Conservation (phyloP, 495 filamentous ascomycete species). For the Penicillium egyptiacum region DNA sequence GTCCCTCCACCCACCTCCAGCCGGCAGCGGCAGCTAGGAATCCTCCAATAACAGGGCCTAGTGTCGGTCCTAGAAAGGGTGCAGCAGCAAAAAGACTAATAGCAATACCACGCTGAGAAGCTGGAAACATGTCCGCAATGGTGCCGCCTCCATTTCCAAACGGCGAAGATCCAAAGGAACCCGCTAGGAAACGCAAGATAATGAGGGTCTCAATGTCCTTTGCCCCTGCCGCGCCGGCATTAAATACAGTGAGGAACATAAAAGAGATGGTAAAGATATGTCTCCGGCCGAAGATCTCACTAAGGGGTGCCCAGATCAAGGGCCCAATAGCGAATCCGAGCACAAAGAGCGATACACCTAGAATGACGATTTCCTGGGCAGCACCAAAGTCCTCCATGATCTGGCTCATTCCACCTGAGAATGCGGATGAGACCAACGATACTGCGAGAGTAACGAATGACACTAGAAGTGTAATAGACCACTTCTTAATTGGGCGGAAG, state of each 20-base stretch:
- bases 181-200: constrained; percentile 75
- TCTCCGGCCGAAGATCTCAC: constrained; percentile 71
- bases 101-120: constrained; percentile 62
- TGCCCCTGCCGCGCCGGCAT: constrained; percentile 60
- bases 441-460: constrained; percentile 71
- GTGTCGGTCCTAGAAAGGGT: constrained; percentile 66
- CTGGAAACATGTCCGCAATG: constrained; percentile 72
- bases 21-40: constrained; percentile 62
- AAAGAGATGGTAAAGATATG: constrained; percentile 65
- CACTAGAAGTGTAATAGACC: constrained; percentile 64
- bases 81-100: constrained; percentile 64
- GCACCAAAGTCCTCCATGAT: constrained; percentile 59
- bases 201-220: constrained; percentile 65
- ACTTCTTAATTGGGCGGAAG: constrained; percentile 64
- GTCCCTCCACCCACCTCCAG: constrained; percentile 63
- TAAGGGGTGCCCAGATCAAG: constrained; percentile 64
- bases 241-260: constrained; percentile 64
- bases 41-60: constrained; percentile 62
- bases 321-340: constrained; percentile 65
- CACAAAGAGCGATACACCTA: constrained; percentile 76
- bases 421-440: constrained; percentile 75
- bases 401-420: constrained; percentile 64
- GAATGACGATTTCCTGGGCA: constrained; percentile 57
- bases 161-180: constrained; percentile 71
- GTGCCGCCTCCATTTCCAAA: constrained; percentile 73